Evolutionary conservation across 495 filamentous ascomycete species (phyloP).

Genomic region (Xylaria longipes): DNA sequence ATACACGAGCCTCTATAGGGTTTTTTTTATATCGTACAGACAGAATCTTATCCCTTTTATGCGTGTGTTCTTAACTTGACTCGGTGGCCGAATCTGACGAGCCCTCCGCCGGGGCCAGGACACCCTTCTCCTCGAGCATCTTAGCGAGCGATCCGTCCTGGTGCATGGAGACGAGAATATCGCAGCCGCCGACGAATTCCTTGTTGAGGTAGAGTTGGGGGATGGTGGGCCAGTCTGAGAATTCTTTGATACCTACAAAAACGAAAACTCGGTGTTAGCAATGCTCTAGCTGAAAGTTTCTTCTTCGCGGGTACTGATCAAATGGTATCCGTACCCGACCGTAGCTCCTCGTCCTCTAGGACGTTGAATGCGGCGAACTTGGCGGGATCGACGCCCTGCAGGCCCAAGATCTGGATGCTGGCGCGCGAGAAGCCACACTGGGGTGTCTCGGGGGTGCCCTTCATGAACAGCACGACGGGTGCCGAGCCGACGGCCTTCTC

Average conservation of each 20-base stretch:
- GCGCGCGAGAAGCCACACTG: conserved; percentile 98
- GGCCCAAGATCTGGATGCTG: conserved; percentile 89
- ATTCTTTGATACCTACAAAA: conserved; percentile 89
- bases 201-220: conserved; percentile 94
- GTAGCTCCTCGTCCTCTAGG: conserved; percentile 84
- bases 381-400: conserved; percentile 94
- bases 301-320: neutral
- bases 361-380: conserved; percentile 99
- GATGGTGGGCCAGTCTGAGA: conserved; percentile 98
- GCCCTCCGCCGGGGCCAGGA: conserved; percentile 58
- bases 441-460: conserved; percentile 95
- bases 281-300: conserved; percentile 14
- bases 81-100: conserved; percentile 18
- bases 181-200: conserved; percentile 96
- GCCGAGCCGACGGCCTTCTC: conserved; percentile 83
- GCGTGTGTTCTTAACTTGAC: conserved; percentile 20
- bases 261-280: conserved; percentile 22
- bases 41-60: neutral
- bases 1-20: conserved; percentile 21
- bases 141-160: conserved; percentile 93
- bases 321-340: conserved; percentile 68
- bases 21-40: conserved; percentile 25
- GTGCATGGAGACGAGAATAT: conserved; percentile 97
- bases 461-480: conserved; percentile 98
- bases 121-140: conserved; percentile 86